These are phyloP conservation scores for Boletellus sp. DNA, from an alignment of 768 basidiomycete genomes.

Conservation along the genomic window DNA sequence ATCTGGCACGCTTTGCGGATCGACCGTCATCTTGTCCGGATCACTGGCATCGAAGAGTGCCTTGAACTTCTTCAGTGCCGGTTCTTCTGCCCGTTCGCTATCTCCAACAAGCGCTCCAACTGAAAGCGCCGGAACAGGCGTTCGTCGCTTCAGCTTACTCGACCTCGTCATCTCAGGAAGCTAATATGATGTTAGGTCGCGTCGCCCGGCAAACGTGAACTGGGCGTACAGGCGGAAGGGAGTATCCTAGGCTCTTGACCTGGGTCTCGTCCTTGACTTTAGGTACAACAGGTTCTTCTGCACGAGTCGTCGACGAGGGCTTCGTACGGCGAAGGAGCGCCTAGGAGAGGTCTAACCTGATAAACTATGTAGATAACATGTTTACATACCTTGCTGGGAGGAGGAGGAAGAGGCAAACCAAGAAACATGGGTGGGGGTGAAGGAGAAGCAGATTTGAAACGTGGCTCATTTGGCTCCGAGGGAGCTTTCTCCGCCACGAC, in stretches of 20 bases:
- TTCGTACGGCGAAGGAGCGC: conserved; percentile 22
- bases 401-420: conserved; percentile 21
- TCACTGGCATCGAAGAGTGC: conserved; percentile 65
- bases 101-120: conserved; percentile 17
- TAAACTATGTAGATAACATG: background rate
- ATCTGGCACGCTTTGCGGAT: conserved; percentile 14
- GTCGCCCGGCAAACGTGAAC: background rate
- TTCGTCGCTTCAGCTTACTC: conserved; percentile 53
- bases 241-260: conserved; percentile 10
- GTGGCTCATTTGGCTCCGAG: conserved; percentile 12
- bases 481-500: conserved; percentile 7
- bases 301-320: conserved; percentile 13
- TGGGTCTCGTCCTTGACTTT: conserved; percentile 10
- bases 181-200: conserved; percentile 22
- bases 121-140: conserved; percentile 31
- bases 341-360: conserved; percentile 10
- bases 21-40: conserved; percentile 40
- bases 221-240: conserved; percentile 25
- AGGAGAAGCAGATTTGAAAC: conserved; percentile 8
- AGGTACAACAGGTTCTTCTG: conserved; percentile 3
- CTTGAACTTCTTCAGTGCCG: conserved; percentile 66
- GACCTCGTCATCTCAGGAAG: conserved; percentile 40
- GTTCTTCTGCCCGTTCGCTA: conserved; percentile 35
- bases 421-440: conserved; percentile 20
- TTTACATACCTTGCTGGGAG: conserved; percentile 20